Conservation (phyloP, 2,329 filamentous ascomycete genomes). For the Pleurostoma richardsiae region DNA sequence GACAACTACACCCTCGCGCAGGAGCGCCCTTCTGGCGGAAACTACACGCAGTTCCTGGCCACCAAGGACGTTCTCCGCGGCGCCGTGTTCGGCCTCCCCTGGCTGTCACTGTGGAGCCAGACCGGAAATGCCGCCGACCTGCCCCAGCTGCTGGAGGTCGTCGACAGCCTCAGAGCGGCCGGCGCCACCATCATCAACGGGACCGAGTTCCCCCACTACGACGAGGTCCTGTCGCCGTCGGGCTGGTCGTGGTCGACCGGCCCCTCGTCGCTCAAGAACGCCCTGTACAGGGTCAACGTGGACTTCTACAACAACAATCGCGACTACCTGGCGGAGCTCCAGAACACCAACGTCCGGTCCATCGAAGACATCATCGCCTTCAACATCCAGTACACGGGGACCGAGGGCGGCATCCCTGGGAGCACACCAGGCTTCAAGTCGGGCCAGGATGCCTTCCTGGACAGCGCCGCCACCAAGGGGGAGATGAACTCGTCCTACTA, state of each 20-base stretch:
- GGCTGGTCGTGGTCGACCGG: constrained; percentile 60
- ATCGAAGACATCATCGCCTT: constrained; percentile 48
- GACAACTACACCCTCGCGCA: constrained; percentile 58
- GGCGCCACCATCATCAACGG: constrained; percentile 55
- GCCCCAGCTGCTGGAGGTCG: constrained; percentile 34
- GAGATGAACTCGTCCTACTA: constrained; percentile 50
- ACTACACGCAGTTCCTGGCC: constrained; percentile 45
- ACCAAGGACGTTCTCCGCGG: constrained; percentile 21
- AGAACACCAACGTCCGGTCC: constrained; percentile 41
- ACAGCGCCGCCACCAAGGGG: constrained; percentile 48
- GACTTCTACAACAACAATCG: constrained; percentile 43
- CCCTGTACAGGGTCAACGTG: constrained; percentile 18
- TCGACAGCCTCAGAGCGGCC: constrained; percentile 40
- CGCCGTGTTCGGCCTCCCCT: constrained; percentile 17
- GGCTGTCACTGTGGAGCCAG: constrained; percentile 51
- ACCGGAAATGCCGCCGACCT: constrained; percentile 40
- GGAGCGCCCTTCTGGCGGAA: constrained; percentile 35
- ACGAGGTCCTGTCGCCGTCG: constrained; percentile 46
- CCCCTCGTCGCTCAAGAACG: constrained; percentile 49
- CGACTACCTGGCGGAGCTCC: constrained; percentile 44
- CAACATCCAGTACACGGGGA: constrained; percentile 46
- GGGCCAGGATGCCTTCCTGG: constrained; percentile 55
- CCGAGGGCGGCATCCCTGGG: constrained; percentile 48
- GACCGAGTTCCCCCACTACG: constrained; percentile 50
- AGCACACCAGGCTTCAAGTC: constrained; percentile 49